Evolutionary conservation across 2,329 filamentous ascomycete genomes (phyloP).

Genomic region (Verticillium klebahnii): DNA sequence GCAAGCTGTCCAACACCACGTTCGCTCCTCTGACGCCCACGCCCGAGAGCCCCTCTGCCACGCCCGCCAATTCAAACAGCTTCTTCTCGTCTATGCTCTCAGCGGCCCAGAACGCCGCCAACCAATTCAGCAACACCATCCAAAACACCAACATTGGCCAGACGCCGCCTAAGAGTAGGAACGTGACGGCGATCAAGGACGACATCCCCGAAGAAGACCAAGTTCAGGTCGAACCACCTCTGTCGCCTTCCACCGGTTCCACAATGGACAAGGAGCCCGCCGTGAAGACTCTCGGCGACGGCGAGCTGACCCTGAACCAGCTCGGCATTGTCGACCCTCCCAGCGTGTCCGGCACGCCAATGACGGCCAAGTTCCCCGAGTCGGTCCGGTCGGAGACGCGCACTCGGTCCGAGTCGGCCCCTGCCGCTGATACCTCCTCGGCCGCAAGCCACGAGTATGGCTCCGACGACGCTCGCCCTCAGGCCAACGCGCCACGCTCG

Average conservation of each 20-base stretch:
- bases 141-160: slow-evolving; percentile 55
- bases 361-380: slow-evolving; percentile 51
- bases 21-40: slow-evolving; percentile 71
- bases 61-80: slow-evolving; percentile 44
- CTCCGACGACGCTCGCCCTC: slow-evolving; percentile 23
- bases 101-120: slow-evolving; percentile 88
- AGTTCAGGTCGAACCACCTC: slow-evolving; percentile 39
- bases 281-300: slow-evolving; percentile 82
- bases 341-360: slow-evolving; percentile 49
- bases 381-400: slow-evolving; percentile 33
- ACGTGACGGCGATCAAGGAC: slow-evolving; percentile 22
- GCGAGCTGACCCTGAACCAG: slow-evolving; percentile 84
- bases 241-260: slow-evolving; percentile 14
- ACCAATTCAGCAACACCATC: slow-evolving; percentile 67
- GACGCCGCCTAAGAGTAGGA: slow-evolving; percentile 33
- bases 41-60: slow-evolving; percentile 55
- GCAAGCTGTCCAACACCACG: slow-evolving; percentile 79
- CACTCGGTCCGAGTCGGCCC: slow-evolving; percentile 54
- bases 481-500: slow-evolving; percentile 33
- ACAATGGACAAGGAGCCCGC: slow-evolving; percentile 61
- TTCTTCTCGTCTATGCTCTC: slow-evolving; percentile 96
- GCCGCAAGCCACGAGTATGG: slow-evolving; percentile 27
- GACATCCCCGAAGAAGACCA: slow-evolving; percentile 26
- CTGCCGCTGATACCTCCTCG: slow-evolving; percentile 36
- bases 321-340: slow-evolving; percentile 69